Conservation (phyloP, 2,329 filamentous ascomycete genomes). For the Tolypocladium ovalisporum region DNA sequence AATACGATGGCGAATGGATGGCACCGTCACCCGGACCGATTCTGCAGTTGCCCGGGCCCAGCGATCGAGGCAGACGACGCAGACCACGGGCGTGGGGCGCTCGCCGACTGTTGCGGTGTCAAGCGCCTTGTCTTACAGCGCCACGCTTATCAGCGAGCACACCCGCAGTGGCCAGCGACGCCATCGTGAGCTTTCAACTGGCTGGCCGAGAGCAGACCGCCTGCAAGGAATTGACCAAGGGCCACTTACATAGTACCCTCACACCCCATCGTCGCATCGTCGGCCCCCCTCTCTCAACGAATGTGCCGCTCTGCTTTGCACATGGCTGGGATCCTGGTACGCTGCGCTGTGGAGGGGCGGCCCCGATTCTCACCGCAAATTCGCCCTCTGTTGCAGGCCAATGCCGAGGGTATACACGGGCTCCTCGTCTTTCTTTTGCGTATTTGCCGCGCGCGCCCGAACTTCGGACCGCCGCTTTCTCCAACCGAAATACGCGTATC, state of each 20-base stretch:
- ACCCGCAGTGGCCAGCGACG: neutral
- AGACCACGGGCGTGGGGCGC: neutral
- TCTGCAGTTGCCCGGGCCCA: neutral
- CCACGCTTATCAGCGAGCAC: neutral
- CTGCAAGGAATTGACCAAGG: neutral
- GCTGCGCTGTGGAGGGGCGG: neutral
- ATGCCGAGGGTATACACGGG: neutral
- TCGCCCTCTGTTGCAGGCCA: neutral
- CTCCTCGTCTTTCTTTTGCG: neutral
- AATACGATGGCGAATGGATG: neutral
- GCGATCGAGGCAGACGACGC: neutral
- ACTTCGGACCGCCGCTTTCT: too few relatives aligned
- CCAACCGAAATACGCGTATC: too few relatives aligned
- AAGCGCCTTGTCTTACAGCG: neutral
- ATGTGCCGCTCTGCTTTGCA: neutral
- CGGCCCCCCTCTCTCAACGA: neutral
- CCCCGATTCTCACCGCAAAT: neutral
- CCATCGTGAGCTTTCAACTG: neutral
- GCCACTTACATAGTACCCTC: neutral
- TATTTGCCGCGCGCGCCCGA: neutral
- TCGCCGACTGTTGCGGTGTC: neutral
- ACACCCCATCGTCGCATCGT: neutral
- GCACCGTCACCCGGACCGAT: neutral
- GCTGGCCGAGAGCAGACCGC: neutral
- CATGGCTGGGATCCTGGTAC: neutral